Evolutionary conservation across 2,329 filamentous ascomycete genomes (phyloP).

Genomic region (Aspergillus transmontanensis): DNA sequence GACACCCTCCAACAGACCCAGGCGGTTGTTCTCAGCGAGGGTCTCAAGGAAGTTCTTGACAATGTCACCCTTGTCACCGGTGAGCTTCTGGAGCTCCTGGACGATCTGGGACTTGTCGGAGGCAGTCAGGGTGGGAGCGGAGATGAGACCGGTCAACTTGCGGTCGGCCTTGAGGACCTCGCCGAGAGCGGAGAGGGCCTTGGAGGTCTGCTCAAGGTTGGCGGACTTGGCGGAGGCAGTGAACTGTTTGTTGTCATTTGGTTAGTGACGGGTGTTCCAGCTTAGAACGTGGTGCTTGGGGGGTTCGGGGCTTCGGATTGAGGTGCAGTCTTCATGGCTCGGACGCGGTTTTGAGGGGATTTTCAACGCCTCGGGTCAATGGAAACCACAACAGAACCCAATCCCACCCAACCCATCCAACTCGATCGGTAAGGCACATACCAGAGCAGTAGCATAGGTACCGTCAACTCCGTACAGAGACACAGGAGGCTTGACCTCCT

Average conservation of each 20-base stretch:
- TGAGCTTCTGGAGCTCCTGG: constrained; percentile 82
- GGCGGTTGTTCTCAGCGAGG: constrained; percentile 94
- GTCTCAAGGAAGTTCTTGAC: constrained; percentile 92
- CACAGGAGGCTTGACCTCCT: constrained; percentile 79
- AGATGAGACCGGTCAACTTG: constrained; percentile 76
- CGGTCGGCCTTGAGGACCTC: constrained; percentile 76
- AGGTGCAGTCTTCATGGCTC: not conserved
- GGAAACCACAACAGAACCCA: constrained; percentile 9
- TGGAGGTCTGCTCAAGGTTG: constrained; percentile 81
- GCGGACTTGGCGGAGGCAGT: constrained; percentile 90
- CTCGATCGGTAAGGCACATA: constrained; percentile 56
- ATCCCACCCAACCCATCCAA: not conserved
- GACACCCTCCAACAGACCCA: constrained; percentile 78
- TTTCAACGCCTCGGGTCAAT: constrained; percentile 20
- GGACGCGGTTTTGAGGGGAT: constrained; percentile 12
- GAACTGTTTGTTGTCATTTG: constrained; percentile 64
- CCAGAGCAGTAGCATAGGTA: constrained; percentile 97
- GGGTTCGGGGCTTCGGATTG: not conserved
- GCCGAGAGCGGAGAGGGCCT: constrained; percentile 72
- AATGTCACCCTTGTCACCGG: constrained; percentile 75
- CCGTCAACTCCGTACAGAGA: constrained; percentile 94
- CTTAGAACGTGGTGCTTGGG: not conserved
- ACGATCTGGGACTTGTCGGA: constrained; percentile 86
- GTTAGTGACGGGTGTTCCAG: constrained; percentile 12
- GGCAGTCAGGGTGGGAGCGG: constrained; percentile 74